Evolutionary conservation across 305 asterid species (phyloP).

Genomic region (Nicotiana rustica): DNA sequence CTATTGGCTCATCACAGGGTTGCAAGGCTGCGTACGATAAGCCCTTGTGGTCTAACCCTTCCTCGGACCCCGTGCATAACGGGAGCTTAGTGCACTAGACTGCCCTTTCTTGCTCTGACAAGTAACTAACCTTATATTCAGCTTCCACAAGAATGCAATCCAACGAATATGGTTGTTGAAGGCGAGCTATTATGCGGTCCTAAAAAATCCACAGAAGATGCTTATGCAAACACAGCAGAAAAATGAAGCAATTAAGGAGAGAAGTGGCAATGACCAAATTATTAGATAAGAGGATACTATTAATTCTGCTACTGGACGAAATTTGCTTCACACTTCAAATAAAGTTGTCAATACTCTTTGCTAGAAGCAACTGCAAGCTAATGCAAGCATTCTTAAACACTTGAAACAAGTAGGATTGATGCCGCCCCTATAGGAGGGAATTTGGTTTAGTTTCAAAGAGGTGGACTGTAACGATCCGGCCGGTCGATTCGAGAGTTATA

Average conservation of each 20-base stretch:
- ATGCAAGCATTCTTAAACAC: not conserved
- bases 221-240: not conserved
- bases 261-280: not conserved
- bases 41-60: too few species aligned
- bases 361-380: constrained; percentile 32
- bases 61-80: too few species aligned
- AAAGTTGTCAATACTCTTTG: not conserved
- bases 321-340: constrained; percentile 21
- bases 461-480: not conserved
- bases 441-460: not conserved
- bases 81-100: too few species aligned
- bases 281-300: constrained; percentile 43
- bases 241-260: not conserved
- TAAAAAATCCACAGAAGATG: constrained; percentile 36
- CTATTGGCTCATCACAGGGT: not conserved
- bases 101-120: too few species aligned
- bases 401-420: not conserved
- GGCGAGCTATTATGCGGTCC: constrained; percentile 96
- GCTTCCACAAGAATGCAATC: constrained; percentile 99
- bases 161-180: constrained; percentile 93
- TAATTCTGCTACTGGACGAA: not conserved
- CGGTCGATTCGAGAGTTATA: too few species aligned
- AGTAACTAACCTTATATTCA: constrained; percentile 80
- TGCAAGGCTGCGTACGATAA: too few species aligned
- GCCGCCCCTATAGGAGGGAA: not conserved